phyloP scores from a whole-genome alignment of 139 green algal species.

The Dunaliella primolecta region DNA sequence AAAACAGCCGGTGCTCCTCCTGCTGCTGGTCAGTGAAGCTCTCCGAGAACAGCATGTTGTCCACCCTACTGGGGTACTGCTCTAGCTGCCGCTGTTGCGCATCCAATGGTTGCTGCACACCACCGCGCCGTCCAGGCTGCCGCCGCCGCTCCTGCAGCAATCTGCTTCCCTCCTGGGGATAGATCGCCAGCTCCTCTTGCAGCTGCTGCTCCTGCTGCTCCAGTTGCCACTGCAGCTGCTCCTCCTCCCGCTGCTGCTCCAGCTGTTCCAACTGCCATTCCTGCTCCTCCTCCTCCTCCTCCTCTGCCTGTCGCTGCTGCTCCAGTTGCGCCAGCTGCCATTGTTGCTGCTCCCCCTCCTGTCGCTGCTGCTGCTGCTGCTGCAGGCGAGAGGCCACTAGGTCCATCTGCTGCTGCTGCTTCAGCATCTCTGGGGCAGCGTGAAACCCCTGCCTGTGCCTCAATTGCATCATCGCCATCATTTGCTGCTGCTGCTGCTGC shows the following conservation, averaged over 20 bases:
- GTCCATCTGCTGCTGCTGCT: not conserved
- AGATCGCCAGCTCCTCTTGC: not conserved
- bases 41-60: not conserved
- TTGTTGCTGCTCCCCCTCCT: not conserved
- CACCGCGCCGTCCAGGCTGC: no score
- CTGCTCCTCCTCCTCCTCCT: no score
- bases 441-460: no score
- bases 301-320: not conserved
- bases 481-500: not conserved
- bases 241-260: not conserved
- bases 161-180: no score
- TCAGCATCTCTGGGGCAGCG: not conserved
- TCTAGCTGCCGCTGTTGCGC: not conserved
- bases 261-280: no score
- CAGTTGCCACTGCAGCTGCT: not conserved
- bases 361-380: not conserved
- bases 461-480: no score
- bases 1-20: not conserved
- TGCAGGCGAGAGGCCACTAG: not conserved
- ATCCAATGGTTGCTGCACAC: no score
- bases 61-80: not conserved
- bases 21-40: not conserved
- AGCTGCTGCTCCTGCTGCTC: not conserved
- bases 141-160: no score
- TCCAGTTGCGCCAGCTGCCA: not conserved